phyloP scores from a whole-genome alignment of 768 basidiomycete genomes.

The Amanita rubescens region DNA sequence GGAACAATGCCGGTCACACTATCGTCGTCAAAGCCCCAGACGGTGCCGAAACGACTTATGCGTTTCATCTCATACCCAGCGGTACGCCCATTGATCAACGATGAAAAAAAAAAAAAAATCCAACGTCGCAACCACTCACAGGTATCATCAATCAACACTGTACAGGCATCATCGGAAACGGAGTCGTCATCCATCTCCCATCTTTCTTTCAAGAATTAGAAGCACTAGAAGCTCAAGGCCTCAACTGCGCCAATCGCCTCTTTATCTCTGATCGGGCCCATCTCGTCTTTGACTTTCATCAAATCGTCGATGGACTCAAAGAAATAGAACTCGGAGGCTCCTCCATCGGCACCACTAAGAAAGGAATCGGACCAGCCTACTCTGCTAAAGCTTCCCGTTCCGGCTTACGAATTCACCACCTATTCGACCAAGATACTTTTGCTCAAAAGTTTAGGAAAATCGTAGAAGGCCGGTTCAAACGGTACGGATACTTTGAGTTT shows the following conservation, averaged over 20 bases:
- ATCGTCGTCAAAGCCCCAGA: constrained; percentile 77
- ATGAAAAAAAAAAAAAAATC: no score
- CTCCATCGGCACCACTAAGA: background rate
- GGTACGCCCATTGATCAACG: constrained; percentile 60
- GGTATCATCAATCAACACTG: constrained; percentile 85
- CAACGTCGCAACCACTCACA: no score
- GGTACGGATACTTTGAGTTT: constrained; percentile 96
- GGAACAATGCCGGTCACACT: constrained; percentile 98
- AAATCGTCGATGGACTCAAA: constrained; percentile 98
- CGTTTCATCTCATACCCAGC: constrained; percentile 92
- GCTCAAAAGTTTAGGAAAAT: constrained; percentile 89
- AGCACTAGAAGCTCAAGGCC: constrained; percentile 78
- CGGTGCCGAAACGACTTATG: constrained; percentile 74
- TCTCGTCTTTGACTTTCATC: constrained; percentile 98
- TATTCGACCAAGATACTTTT: constrained; percentile 83
- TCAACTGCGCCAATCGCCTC: constrained; percentile 76
- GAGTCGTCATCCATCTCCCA: constrained; percentile 94
- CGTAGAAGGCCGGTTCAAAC: constrained; percentile 96
- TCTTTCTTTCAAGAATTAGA: constrained; percentile 94
- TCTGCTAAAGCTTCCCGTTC: constrained; percentile 96
- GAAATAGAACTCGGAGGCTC: constrained; percentile 89
- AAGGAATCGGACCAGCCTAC: constrained; percentile 72
- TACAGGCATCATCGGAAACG: constrained; percentile 82
- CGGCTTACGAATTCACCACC: constrained; percentile 92
- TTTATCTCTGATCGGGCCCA: constrained; percentile 96